A percentile compares a stretch with the other conserved stretches of the same genome.
These are phyloP conservation scores for Kuraishia cidri DNA, from an alignment of 805 yeast genomes.

Conservation along the genomic window DNA sequence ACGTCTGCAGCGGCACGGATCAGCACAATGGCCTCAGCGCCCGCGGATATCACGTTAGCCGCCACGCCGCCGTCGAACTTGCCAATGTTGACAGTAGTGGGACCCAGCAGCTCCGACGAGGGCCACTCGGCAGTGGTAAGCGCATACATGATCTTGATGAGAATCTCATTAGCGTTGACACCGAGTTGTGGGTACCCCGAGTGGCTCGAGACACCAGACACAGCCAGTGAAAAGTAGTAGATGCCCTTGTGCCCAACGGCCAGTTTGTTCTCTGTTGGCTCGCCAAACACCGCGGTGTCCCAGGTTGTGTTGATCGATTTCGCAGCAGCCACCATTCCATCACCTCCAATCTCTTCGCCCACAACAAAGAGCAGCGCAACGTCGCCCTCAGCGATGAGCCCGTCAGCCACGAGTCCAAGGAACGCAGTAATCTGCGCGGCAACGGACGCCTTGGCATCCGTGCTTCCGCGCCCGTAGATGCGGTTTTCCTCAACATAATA, in stretches of 20 bases:
- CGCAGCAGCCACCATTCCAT: conserved; percentile 46
- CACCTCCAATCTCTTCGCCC: conserved; percentile 64
- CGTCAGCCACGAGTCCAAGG: conserved; percentile 30
- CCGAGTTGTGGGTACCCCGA: conserved; percentile 69
- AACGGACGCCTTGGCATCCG: conserved; percentile 67
- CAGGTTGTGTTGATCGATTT: conserved; percentile 32
- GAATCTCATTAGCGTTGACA: conserved; percentile 47
- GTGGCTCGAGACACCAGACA: conserved; percentile 53
- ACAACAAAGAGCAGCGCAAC: conserved; percentile 52
- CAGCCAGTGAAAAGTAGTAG: conserved; percentile 28
- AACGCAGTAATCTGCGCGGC: conserved; percentile 53
- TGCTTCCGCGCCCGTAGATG: conserved; percentile 59
- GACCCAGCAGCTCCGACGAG: conserved; percentile 41
- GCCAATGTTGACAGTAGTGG: conserved; percentile 56
- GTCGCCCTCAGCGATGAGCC: conserved; percentile 40
- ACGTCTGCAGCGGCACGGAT: conserved; percentile 46
- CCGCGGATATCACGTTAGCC: conserved; percentile 54
- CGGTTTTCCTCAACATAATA: conserved; percentile 36
- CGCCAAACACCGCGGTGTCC: conserved; percentile 63
- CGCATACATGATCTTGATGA: conserved; percentile 40
- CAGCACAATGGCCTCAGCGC: conserved; percentile 37
- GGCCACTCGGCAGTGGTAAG: conserved; percentile 39
- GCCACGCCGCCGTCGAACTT: conserved; percentile 54
- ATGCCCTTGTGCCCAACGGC: conserved; percentile 68
- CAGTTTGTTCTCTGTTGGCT: conserved; percentile 62